These are phyloP conservation scores for Paspalum vaginatum DNA, from an alignment of 176 grass and related monocot genomes.

Conservation along the genomic window DNA sequence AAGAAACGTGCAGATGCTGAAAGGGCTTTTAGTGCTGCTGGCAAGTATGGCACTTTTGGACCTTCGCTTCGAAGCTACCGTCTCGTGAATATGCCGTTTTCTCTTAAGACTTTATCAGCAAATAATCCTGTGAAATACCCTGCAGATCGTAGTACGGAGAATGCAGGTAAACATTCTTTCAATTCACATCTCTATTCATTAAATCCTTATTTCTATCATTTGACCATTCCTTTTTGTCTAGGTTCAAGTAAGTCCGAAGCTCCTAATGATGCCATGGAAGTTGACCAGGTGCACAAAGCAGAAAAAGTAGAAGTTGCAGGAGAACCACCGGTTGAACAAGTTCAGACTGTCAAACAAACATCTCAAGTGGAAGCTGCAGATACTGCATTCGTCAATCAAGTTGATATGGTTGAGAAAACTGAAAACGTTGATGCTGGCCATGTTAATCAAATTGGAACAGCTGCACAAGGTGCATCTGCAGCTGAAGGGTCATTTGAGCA, in stretches of 20 bases:
- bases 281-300: conserved; percentile 37
- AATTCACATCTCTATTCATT: background rate
- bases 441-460: conserved; percentile 16
- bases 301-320: conserved; percentile 29
- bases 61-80: conserved; percentile 83
- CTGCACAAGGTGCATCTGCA: conserved; percentile 25
- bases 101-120: conserved; percentile 27
- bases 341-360: conserved; percentile 24
- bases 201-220: conserved; percentile 39
- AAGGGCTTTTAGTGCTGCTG: conserved; percentile 77
- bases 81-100: conserved; percentile 69
- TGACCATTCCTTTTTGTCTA: conserved; percentile 32
- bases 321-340: conserved; percentile 18
- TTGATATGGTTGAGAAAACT: conserved; percentile 28
- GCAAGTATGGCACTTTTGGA: conserved; percentile 81
- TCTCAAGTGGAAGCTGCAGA: conserved; percentile 37
- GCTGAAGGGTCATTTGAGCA: conserved; percentile 28
- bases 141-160: conserved; percentile 34
- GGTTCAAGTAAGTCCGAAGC: conserved; percentile 32
- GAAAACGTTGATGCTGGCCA: conserved; percentile 10
- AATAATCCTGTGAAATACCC: conserved; percentile 45
- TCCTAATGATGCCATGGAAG: conserved; percentile 29
- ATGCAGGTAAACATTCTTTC: conserved; percentile 43
- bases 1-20: conserved; percentile 91
- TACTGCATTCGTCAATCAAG: conserved; percentile 29